A percentile compares a stretch with the other conserved stretches of the same genome.
These are phyloP conservation scores for Eucalyptus globulus DNA, from an alignment of 345 rosid species.

Conservation along the genomic window DNA sequence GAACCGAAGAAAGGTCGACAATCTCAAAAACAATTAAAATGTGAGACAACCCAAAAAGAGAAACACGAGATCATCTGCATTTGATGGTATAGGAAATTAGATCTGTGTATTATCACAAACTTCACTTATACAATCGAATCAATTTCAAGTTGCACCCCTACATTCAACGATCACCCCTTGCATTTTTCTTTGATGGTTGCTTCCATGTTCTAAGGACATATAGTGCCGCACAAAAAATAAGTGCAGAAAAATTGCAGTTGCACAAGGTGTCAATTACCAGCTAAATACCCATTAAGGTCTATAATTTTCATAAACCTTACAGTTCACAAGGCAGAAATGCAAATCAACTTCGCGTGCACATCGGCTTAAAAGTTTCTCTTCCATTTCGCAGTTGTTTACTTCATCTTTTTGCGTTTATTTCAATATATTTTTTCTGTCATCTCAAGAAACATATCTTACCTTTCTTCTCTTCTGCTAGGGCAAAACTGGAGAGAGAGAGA, in stretches of 20 bases:
- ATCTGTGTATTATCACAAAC: background rate
- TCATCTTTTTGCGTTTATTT: background rate
- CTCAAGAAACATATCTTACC: background rate
- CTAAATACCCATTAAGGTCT: background rate
- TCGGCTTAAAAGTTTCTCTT: background rate
- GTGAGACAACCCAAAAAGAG: background rate
- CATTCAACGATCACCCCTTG: background rate
- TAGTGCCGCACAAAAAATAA: background rate
- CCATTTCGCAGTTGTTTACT: background rate
- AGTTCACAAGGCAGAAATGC: background rate
- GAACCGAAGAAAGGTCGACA: background rate
- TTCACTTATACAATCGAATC: background rate
- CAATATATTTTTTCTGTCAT: background rate
- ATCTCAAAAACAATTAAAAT: background rate
- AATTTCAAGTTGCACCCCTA: background rate
- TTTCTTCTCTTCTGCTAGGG: background rate
- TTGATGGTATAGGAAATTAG: background rate
- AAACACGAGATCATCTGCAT: background rate
- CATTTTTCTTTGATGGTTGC: background rate
- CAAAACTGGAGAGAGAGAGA: background rate
- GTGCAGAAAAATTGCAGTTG: background rate
- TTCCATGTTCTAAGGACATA: background rate
- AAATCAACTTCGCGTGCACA: background rate
- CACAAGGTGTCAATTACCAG: background rate
- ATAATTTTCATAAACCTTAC: background rate